Base-by-base conservation (phyloP, 306 rosid genomes). In the Corylus avellana region DNA sequence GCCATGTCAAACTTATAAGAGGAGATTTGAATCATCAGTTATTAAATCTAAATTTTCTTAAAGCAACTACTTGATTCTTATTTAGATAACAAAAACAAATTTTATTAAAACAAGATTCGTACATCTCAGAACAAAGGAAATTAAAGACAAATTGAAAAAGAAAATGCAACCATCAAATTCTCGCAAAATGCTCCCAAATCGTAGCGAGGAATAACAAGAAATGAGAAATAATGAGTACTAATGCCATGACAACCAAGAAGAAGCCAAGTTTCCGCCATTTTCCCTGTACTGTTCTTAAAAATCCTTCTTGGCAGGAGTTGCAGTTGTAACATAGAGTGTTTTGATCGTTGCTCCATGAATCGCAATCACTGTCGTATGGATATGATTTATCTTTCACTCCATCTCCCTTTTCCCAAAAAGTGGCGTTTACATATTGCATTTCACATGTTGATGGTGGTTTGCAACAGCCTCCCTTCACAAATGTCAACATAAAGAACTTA, bases 381-480 rank as follows among this genome's bases (percentile, higher is more conserved):
- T 46, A 35, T 0, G 79, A 66, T 4, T 13, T 37, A 0, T 64
- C 64, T 42, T 3, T 6, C 3, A 7, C 49, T 4, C 37, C 63
- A 2, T 74, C 55, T 47, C 2, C n/a, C 56, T n/a, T 79, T 12
- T 1, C 61, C 87, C 87, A 79, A 17, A 58, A 84, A 7, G 87
- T 84, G 25, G 81, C 84, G 58, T 84, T 79, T 20, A 84, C 81
- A 17, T 84, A 79, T 25, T 79, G 75, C 84, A 84, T 79, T 22
- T 68, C 59, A 35, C 87, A 79, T 0, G 8, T 79, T 16, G 58
- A 59, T 32, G 87, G 72, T 20, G 87, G 87, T 4, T 49, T 79
- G 78, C 87, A 84, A 49, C 87, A 84, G 11, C 84, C 84, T 47
- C 59, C 18, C 87, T 84, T 73, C 18, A 25, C 64, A 12, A 39